phyloP scores from a whole-genome alignment of 2,329 filamentous ascomycete genomes.

The Cordyceps cateniannulata region DNA sequence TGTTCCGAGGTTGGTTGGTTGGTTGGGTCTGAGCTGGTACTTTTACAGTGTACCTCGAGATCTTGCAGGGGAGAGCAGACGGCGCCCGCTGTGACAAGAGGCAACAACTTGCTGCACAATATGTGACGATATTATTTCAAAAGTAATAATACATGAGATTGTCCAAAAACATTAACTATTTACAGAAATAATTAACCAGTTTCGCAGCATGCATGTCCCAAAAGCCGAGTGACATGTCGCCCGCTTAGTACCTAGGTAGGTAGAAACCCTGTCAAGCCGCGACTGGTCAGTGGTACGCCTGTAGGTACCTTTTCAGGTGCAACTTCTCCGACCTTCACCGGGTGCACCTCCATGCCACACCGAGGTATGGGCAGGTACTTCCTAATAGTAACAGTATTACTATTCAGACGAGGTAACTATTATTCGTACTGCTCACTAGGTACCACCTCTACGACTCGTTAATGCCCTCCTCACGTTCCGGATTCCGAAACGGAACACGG shows the following conservation, averaged over 20 bases:
- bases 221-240: background rate
- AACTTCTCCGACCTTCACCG: background rate
- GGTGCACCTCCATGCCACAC: background rate
- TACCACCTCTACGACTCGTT: background rate
- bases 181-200: background rate
- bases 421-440: background rate
- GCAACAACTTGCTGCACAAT: background rate
- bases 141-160: background rate
- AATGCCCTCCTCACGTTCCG: background rate
- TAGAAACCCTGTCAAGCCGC: background rate
- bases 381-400: background rate
- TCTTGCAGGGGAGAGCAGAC: background rate
- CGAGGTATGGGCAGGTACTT: background rate
- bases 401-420: too few species aligned
- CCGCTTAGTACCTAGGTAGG: too few species aligned
- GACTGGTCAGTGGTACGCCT: background rate
- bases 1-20: too few species aligned
- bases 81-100: background rate
- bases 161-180: background rate
- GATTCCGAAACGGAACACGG: background rate
- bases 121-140: background rate
- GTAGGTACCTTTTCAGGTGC: background rate
- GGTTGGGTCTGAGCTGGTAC: too few species aligned
- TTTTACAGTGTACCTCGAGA: background rate
- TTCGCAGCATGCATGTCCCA: background rate